Conservation (phyloP, 1,284 basidiomycete genomes). For the Ceratobasidium sp. region DNA sequence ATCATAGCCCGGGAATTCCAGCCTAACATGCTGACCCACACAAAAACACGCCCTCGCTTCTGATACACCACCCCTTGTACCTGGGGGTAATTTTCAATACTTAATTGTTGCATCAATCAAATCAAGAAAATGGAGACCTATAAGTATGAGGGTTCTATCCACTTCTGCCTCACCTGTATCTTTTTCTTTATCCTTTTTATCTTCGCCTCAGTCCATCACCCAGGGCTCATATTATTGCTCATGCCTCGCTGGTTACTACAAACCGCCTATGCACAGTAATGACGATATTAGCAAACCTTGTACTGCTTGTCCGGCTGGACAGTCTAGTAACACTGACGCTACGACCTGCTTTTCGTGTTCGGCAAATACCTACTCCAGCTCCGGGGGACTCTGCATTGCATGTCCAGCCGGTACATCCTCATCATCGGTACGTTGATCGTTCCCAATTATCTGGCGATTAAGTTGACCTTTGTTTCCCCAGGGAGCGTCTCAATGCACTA, state of each 20-base stretch:
- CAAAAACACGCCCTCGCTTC: background rate
- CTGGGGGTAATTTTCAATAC: background rate
- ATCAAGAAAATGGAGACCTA: background rate
- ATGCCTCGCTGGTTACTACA: conserved; percentile 6
- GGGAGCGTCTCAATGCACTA: conserved; percentile 14
- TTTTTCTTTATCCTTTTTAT: background rate
- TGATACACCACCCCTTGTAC: background rate
- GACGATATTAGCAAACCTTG: background rate
- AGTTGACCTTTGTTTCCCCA: background rate
- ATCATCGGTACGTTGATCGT: background rate
- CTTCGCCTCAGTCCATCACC: background rate
- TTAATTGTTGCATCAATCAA: background rate
- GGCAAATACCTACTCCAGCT: conserved; percentile 6
- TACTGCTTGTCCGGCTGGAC: conserved; percentile 23
- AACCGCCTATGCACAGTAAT: background rate
- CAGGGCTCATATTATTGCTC: background rate
- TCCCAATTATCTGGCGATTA: too few species aligned
- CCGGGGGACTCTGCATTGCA: conserved; percentile 6
- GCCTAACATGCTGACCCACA: background rate
- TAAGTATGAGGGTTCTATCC: background rate
- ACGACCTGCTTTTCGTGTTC: conserved; percentile 5
- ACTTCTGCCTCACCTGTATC: background rate
- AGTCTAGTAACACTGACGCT: background rate
- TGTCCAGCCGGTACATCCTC: conserved; percentile 18
- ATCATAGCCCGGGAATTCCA: too few species aligned